phyloP scores from a whole-genome alignment of 805 yeast species.

The Kazachstania africana region DNA sequence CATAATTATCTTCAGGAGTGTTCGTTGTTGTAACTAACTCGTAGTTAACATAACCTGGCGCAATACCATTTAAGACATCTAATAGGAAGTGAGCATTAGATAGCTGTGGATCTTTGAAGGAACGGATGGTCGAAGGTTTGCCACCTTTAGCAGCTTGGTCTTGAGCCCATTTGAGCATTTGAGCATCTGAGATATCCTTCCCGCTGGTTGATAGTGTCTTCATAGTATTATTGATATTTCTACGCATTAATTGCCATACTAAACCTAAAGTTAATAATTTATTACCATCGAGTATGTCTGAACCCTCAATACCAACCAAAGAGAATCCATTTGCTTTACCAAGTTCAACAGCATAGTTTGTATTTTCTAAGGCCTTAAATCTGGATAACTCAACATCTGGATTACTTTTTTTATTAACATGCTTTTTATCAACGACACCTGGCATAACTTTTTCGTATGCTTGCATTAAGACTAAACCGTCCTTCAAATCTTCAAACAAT shows the following conservation, averaged over 20 bases:
- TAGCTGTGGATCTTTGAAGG: conserved; percentile 73
- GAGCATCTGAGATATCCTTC: conserved; percentile 66
- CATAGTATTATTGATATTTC: conserved; percentile 82
- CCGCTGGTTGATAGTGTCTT: conserved; percentile 61
- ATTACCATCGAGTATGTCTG: conserved; percentile 91
- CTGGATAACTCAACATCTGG: conserved; percentile 68
- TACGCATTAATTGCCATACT: conserved; percentile 98
- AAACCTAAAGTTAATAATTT: conserved; percentile 80
- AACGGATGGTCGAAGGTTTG: conserved; percentile 56
- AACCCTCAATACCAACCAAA: conserved; percentile 94
- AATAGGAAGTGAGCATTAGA: conserved; percentile 71
- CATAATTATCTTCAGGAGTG: conserved; percentile 77
- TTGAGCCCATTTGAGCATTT: conserved; percentile 91
- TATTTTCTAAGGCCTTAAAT: conserved; percentile 92
- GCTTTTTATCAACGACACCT: conserved; percentile 70
- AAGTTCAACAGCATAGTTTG: conserved; percentile 95
- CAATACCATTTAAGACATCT: conserved; percentile 84
- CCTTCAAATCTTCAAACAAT: conserved; percentile 87
- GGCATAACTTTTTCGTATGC: conserved; percentile 95
- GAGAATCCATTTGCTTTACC: conserved; percentile 91
- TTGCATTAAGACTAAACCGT: conserved; percentile 78
- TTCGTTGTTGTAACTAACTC: conserved; percentile 73
- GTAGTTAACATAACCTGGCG: conserved; percentile 96
- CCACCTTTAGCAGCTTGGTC: conserved; percentile 80
- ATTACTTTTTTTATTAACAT: conserved; percentile 74